Conservation (phyloP, 202 grass and related monocot genomes). For the Carex arenaria region DNA sequence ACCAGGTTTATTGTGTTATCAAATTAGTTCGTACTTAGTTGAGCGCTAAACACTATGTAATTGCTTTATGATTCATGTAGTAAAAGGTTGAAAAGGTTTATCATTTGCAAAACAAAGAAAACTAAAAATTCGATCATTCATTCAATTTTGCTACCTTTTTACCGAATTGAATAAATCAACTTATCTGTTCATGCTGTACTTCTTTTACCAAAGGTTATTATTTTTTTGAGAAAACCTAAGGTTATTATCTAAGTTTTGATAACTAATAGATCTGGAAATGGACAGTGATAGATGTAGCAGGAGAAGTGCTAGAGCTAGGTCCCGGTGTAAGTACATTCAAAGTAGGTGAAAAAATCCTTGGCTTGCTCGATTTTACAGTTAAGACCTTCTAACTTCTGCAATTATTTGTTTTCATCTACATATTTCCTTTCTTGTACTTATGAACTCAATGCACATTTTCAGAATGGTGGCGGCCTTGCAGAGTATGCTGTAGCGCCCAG, state of each 20-base stretch:
- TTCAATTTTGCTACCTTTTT: not conserved
- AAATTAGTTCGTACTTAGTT: not conserved
- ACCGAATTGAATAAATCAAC: not conserved
- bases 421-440: not conserved
- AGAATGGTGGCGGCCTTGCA: conserved; percentile 55
- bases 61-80: not conserved
- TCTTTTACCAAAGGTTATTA: too few species aligned
- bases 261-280: not conserved
- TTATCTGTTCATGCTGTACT: not conserved
- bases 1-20: conserved; percentile 34
- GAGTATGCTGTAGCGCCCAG: conserved; percentile 49
- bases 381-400: conserved; percentile 8
- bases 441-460: not conserved
- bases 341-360: conserved; percentile 67
- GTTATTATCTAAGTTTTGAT: not conserved
- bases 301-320: conserved; percentile 68
- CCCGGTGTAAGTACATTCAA: conserved; percentile 45
- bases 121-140: not conserved
- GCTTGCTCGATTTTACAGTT: conserved; percentile 61
- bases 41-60: not conserved
- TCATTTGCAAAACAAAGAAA: not conserved
- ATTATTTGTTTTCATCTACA: conserved; percentile 2
- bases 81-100: not conserved
- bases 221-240: too few species aligned
- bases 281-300: conserved; percentile 63